Percentiles rank a stretch among this genome's conserved stretches.
These are phyloP conservation scores for Digitaria exilis DNA, from an alignment of 202 grass and related monocot genomes.

Conservation along the genomic window DNA sequence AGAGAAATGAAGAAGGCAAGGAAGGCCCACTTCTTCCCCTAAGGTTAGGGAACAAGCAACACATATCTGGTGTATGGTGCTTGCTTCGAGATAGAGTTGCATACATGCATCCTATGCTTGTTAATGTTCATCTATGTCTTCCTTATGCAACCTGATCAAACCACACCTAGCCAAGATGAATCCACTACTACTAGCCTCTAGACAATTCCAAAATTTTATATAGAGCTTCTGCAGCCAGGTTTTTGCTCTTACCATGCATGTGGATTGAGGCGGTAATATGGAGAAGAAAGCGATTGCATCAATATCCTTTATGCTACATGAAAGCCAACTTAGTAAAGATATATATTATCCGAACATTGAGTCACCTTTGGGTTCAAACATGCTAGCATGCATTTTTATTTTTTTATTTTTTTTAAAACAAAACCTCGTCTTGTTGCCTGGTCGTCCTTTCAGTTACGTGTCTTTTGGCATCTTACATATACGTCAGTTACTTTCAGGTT, in stretches of 20 bases:
- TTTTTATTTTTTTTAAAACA: too few species aligned
- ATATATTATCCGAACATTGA: background rate
- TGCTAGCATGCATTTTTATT: background rate
- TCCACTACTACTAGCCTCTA: background rate
- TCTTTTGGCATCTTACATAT: conserved; percentile 10
- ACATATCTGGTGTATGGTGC: background rate
- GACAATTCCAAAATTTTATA: background rate
- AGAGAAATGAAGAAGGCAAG: conserved; percentile 57
- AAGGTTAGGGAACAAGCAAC: conserved; percentile 46
- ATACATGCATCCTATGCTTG: background rate
- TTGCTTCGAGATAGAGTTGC: background rate
- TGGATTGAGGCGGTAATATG: background rate
- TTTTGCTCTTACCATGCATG: background rate
- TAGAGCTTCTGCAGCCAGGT: background rate
- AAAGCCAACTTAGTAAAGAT: background rate
- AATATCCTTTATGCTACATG: background rate
- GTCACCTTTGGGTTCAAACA: background rate
- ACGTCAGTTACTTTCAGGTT: conserved; percentile 44
- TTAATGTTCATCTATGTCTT: background rate
- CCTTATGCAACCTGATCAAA: background rate
- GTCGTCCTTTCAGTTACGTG: conserved; percentile 2
- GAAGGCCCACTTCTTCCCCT: conserved; percentile 51
- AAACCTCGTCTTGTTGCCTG: background rate
- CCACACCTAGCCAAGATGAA: background rate
- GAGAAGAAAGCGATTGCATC: background rate